phyloP scores from a whole-genome alignment of 495 filamentous ascomycete species.

The Penicillium pancosmium region DNA sequence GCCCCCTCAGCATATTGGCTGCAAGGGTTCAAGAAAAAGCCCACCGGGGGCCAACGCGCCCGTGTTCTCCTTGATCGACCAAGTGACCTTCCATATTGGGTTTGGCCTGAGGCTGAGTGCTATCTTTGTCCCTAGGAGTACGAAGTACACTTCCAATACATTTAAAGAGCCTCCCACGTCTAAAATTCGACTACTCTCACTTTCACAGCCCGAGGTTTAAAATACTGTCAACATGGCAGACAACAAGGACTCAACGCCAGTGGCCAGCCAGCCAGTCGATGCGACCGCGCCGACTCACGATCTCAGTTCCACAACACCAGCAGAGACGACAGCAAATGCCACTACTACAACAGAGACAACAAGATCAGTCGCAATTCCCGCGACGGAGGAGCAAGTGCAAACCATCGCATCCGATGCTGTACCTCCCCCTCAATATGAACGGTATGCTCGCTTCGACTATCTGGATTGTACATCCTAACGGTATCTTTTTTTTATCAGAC shows the following conservation, averaged over 20 bases:
- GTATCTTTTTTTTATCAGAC: background rate
- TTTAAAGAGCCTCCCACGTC: background rate
- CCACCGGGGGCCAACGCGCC: background rate
- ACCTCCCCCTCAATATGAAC: background rate
- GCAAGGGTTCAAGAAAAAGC: background rate
- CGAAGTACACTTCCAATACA: background rate
- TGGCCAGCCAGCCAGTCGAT: background rate
- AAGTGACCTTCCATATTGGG: background rate
- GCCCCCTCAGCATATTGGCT: background rate
- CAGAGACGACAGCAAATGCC: background rate
- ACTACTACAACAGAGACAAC: background rate
- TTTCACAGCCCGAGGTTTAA: background rate
- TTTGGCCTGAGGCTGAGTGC: background rate
- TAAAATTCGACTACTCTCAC: background rate
- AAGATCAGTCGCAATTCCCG: background rate
- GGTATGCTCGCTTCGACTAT: background rate
- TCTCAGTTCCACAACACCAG: background rate
- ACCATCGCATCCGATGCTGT: background rate
- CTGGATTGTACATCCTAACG: background rate
- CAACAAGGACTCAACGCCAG: background rate
- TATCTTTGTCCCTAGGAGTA: background rate
- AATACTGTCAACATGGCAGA: background rate
- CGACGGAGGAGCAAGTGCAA: background rate
- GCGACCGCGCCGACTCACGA: background rate
- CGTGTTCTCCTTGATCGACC: slow-evolving; percentile 1